Percentiles rank a stretch among this genome's conserved stretches.
Evolutionary conservation across 192 early-diverging fungal species (phyloP).

Genomic region (Linnemannia schmuckeri): DNA sequence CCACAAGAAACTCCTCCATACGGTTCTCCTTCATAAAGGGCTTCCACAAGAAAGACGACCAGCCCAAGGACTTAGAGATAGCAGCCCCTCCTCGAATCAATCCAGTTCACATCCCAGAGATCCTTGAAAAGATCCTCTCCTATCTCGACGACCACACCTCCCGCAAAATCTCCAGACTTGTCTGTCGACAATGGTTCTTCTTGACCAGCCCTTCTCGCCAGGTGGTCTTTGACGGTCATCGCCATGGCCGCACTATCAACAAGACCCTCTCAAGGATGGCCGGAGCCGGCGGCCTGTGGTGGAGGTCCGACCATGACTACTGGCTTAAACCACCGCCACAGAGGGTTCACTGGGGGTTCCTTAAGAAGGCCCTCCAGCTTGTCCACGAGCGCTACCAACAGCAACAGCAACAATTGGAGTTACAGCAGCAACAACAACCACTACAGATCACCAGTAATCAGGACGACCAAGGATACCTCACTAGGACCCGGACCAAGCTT

Average conservation of each 20-base stretch:
- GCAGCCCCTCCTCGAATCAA: not conserved
- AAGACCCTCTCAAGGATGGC: not conserved
- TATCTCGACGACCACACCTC: slow-evolving; percentile 1
- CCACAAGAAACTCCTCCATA: not conserved
- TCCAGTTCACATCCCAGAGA: not conserved
- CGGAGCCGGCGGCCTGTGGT: not conserved
- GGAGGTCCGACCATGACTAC: not conserved
- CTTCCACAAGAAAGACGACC: not conserved
- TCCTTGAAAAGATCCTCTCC: not conserved
- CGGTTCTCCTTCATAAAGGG: slow-evolving; percentile 1
- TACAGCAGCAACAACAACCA: not conserved
- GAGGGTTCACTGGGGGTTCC: slow-evolving; percentile 1
- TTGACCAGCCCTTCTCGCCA: not conserved
- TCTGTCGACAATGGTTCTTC: slow-evolving; percentile 6
- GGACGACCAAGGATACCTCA: not conserved
- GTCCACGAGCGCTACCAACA: not conserved
- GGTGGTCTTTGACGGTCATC: not conserved
- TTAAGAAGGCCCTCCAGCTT: not conserved
- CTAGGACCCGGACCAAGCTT: not conserved
- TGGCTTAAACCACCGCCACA: not conserved
- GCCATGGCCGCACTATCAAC: not conserved
- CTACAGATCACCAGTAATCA: not conserved
- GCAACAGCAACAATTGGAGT: not conserved
- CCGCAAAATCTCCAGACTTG: not conserved
- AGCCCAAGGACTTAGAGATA: not conserved